Base-by-base conservation (phyloP, 164 flowering plant genomes). In the Berberis thunbergii region DNA sequence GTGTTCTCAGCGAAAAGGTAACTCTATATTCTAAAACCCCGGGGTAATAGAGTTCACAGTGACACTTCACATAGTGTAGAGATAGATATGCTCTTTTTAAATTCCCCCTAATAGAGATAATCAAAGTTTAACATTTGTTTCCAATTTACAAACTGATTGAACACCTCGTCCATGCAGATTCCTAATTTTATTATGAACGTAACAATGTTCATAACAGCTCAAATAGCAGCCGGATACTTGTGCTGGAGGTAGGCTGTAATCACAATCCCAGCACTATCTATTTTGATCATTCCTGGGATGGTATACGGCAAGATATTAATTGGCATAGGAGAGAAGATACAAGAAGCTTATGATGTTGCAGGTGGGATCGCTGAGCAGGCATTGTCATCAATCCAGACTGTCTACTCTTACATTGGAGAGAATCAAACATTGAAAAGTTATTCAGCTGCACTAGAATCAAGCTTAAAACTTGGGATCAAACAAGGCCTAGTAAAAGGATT, bases 331-430 rank as follows among this genome's bases (percentile, higher is more conserved):
- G 6, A 7, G 65, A 70, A 78, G 63, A 71, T 70, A 42, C 68
- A 70, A 8, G 82, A 65, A 42, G 70, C 80, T 9, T 82, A 83
- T 68, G 81, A 60, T n/a, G 63, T 62, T 41, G 88, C 88, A 5
- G 85, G 85, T 49, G 79, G 82, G 6, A 76, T 80, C 9, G 83
- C 76, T 9, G 89, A 83, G 57, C 84, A 83, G 48, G 80, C 84
- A 42, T 59, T 79, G 42, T 83, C 87, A 5, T 80, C 90, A 0
- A 75, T 85, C 10, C 62, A 84, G 48, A 77, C 84, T 1, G 82
- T 83, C 1, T 76, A 75, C 61, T 81, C 86, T 13, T 83, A 72
- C 56, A 81, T 77, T 3, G 84, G 77, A 1, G 90, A 85, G 70
- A n/a, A 11, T 3, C 78, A 72, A 46, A 81, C 84, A 3, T n/a